Conservation (phyloP, 495 filamentous ascomycete genomes). For the Penicillium paradoxum region DNA sequence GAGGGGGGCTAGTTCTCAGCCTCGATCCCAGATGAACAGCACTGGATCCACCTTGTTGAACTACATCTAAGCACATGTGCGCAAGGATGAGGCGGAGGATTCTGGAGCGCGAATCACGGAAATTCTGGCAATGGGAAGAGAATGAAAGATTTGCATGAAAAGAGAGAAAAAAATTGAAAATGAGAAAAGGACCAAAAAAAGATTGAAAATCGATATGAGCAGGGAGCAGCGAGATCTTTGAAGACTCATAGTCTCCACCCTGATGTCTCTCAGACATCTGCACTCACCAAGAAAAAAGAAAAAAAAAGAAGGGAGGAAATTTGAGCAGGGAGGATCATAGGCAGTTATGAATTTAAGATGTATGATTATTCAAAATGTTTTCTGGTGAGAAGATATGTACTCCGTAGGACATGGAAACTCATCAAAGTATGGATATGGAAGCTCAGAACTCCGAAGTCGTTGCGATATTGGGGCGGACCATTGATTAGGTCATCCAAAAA, state of each 20-base stretch:
- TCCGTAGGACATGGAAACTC: not conserved
- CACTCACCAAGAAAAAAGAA: not conserved
- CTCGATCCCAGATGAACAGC: not conserved
- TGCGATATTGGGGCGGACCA: no score
- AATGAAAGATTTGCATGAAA: not conserved
- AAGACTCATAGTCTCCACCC: not conserved
- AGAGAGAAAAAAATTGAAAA: not conserved
- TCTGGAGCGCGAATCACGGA: not conserved
- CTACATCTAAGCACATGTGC: not conserved
- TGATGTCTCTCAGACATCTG: not conserved
- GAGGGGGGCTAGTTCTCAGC: not conserved
- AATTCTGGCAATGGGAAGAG: not conserved
- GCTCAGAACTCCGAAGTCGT: no score
- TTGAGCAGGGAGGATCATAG: not conserved
- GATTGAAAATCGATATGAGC: not conserved
- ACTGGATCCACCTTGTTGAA: not conserved
- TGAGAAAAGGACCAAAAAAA: not conserved
- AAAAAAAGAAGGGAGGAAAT: not conserved
- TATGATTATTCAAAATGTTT: not conserved
- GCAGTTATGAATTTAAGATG: not conserved
- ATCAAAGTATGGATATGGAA: no score
- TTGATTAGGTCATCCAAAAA: slow-evolving; percentile 11
- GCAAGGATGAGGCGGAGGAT: not conserved
- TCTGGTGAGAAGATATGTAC: not conserved
- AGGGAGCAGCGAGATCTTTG: not conserved